A percentile compares a stretch with the other conserved stretches of the same genome.
phyloP scores from a whole-genome alignment of 495 filamentous ascomycete genomes.

The Symbiotaphrina buchneri region DNA sequence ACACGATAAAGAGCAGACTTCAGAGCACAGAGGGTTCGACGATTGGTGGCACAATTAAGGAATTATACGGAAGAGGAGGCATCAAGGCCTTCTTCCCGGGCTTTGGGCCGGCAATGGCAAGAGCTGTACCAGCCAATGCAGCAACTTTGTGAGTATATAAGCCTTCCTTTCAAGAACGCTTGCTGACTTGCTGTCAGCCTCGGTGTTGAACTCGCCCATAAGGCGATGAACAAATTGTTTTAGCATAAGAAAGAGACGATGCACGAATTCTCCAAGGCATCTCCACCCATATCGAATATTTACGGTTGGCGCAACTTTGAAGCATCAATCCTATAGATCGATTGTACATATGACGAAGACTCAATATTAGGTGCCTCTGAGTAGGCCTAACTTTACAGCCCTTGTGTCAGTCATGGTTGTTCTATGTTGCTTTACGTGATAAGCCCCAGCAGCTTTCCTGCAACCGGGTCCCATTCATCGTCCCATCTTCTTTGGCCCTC shows the following conservation, averaged over 20 bases:
- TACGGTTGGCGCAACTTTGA: too few relatives aligned
- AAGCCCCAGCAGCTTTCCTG: constrained; percentile 49
- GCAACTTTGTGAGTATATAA: constrained; percentile 25
- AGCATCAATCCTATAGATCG: too few relatives aligned
- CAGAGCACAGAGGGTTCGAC: constrained; percentile 84
- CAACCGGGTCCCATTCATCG: constrained; percentile 75
- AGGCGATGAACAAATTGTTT: constrained; percentile 59
- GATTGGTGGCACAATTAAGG: constrained; percentile 53
- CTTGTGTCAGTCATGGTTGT: too few relatives aligned
- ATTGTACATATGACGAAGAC: too few relatives aligned
- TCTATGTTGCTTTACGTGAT: too few relatives aligned
- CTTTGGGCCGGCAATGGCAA: constrained; percentile 74
- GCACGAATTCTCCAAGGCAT: too few relatives aligned
- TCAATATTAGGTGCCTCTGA: too few relatives aligned
- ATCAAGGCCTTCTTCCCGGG: constrained; percentile 94
- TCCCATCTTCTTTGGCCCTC: constrained; percentile 75
- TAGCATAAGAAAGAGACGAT: too few relatives aligned
- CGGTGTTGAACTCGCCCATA: constrained; percentile 58
- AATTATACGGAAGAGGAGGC: constrained; percentile 60
- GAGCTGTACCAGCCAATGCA: constrained; percentile 90
- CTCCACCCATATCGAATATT: too few relatives aligned
- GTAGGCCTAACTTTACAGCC: too few relatives aligned
- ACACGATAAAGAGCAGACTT: constrained; percentile 85
- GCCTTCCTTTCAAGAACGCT: neutral
- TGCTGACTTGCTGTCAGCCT: constrained; percentile 1